These are phyloP conservation scores for Oryza longistaminata DNA, from an alignment of 176 grass and related monocot species.

Conservation along the genomic window DNA sequence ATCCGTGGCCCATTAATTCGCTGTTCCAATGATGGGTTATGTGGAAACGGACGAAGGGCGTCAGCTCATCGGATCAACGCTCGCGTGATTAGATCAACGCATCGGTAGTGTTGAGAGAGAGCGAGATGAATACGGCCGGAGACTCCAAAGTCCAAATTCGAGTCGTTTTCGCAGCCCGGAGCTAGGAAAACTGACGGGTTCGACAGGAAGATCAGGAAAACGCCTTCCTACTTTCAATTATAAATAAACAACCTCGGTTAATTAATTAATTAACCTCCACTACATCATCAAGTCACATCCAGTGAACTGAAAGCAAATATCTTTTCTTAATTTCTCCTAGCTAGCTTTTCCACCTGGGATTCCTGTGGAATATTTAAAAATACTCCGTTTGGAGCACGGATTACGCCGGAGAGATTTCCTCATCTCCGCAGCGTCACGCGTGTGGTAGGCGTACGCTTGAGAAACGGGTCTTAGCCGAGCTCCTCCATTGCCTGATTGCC, in stretches of 20 bases:
- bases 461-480: constrained; percentile 18
- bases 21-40: constrained; percentile 30
- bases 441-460: not conserved
- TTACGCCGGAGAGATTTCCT: not conserved
- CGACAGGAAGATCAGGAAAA: not conserved
- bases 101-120: not conserved
- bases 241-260: not conserved
- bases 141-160: not conserved
- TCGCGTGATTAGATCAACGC: constrained; percentile 16
- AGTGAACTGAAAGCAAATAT: not conserved
- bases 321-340: not conserved
- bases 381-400: not conserved
- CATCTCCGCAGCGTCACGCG: not conserved
- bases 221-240: not conserved
- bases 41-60: constrained; percentile 1
- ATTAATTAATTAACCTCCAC: not conserved
- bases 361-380: not conserved
- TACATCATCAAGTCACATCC: not conserved
- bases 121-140: not conserved
- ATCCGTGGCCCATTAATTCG: constrained; percentile 18
- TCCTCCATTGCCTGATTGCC: constrained; percentile 6
- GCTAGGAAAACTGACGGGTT: not conserved
- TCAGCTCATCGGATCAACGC: not conserved
- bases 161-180: not conserved
- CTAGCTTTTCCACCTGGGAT: not conserved